Percentiles rank a stretch among this genome's conserved stretches.
Evolutionary conservation across 2,329 filamentous ascomycete species (phyloP).

Genomic region (Botryotinia convoluta): DNA sequence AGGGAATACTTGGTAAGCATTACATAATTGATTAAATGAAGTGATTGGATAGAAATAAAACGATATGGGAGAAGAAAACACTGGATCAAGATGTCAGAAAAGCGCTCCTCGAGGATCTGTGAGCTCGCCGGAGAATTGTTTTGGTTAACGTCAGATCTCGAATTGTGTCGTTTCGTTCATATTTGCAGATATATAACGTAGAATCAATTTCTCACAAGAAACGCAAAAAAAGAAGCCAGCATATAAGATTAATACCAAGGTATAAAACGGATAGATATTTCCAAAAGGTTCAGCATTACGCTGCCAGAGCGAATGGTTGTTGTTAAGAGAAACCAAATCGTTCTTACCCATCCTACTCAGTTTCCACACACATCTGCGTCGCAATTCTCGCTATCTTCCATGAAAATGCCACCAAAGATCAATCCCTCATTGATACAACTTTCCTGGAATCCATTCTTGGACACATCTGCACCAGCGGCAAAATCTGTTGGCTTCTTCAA

Average conservation of each 20-base stretch:
- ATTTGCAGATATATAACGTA: neutral
- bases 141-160: neutral
- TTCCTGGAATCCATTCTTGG: constrained; percentile 49
- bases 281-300: neutral
- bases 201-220: neutral
- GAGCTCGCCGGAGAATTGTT: neutral
- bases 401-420: constrained; percentile 52
- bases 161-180: neutral
- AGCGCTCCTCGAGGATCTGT: neutral
- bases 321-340: neutral
- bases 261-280: neutral
- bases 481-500: constrained; percentile 55
- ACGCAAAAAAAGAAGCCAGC: too few relatives aligned
- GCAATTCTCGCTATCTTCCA: constrained; percentile 45
- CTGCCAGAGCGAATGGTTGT: neutral
- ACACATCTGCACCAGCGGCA: constrained; percentile 42
- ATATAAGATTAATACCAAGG: neutral
- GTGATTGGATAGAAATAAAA: neutral
- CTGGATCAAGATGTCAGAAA: too few relatives aligned
- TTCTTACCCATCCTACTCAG: neutral
- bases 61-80: neutral
- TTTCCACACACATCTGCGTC: neutral
- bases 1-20: neutral
- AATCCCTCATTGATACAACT: constrained; percentile 51
- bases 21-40: neutral